These are phyloP conservation scores for Diplodia mutila DNA, from an alignment of 2,329 filamentous ascomycete genomes.

Conservation along the genomic window DNA sequence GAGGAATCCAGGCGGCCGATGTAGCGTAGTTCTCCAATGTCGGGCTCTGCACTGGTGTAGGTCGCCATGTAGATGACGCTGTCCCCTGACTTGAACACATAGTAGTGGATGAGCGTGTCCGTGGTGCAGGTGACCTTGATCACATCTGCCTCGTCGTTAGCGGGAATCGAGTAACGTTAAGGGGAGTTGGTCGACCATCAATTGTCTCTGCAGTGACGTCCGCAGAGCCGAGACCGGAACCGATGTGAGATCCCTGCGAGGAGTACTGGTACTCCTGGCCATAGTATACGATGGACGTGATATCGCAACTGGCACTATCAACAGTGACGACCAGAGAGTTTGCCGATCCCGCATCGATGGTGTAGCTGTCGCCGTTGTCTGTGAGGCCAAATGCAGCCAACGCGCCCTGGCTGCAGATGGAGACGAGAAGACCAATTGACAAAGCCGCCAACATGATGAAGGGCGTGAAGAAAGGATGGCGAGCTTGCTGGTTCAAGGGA, in stretches of 20 bases:
- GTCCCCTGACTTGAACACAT: constrained; percentile 64
- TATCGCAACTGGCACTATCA: constrained; percentile 59
- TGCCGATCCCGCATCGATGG: constrained; percentile 41
- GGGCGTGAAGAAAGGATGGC: not conserved
- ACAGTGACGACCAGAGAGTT: constrained; percentile 42
- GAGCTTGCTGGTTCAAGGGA: too few species aligned
- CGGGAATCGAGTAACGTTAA: not conserved
- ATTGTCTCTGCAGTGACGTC: constrained; percentile 53
- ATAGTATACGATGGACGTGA: constrained; percentile 65
- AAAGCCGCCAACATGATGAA: not conserved
- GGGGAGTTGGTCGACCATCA: constrained; percentile 32
- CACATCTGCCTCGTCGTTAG: constrained; percentile 44
- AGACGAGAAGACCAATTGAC: not conserved
- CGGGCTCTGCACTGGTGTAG: constrained; percentile 56
- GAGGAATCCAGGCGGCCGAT: constrained; percentile 63
- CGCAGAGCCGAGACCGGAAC: constrained; percentile 62
- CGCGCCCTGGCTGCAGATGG: constrained; percentile 26
- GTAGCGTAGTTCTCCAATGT: constrained; percentile 61
- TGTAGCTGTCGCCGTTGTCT: constrained; percentile 35
- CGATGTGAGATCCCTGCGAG: constrained; percentile 59
- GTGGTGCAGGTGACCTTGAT: constrained; percentile 66
- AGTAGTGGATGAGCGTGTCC: constrained; percentile 66
- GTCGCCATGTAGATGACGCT: constrained; percentile 61
- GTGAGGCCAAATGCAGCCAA: constrained; percentile 44
- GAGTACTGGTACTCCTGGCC: constrained; percentile 63